Percentiles rank a stretch among this genome's conserved stretches.
These are phyloP conservation scores for Beta lomatogona DNA, from an alignment of 179 eudicot genomes.

Conservation along the genomic window DNA sequence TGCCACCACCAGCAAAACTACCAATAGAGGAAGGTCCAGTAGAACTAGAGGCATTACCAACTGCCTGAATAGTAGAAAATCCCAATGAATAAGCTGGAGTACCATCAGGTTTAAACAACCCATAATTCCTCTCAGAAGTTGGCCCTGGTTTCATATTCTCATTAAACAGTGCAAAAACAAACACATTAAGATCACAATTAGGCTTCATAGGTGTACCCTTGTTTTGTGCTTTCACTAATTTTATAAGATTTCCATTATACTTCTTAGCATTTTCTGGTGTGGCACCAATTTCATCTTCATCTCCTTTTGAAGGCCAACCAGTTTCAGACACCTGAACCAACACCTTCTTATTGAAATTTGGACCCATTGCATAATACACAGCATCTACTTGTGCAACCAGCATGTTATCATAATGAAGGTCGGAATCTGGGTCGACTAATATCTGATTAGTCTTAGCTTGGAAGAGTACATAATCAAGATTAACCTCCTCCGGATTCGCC, in stretches of 20 bases:
- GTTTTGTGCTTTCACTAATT: slow-evolving; percentile 45
- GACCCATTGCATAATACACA: slow-evolving; percentile 59
- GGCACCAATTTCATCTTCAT: slow-evolving; percentile 76
- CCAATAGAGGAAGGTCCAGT: not conserved
- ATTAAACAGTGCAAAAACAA: slow-evolving; percentile 76
- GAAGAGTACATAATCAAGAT: slow-evolving; percentile 70
- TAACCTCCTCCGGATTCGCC: slow-evolving; percentile 55
- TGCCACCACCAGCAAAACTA: slow-evolving; percentile 10
- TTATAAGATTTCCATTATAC: slow-evolving; percentile 74
- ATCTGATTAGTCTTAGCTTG: slow-evolving; percentile 40
- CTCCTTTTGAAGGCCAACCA: slow-evolving; percentile 96
- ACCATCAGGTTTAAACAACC: slow-evolving; percentile 82
- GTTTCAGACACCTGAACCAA: slow-evolving; percentile 77
- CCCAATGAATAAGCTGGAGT: slow-evolving; percentile 65
- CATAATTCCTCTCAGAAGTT: slow-evolving; percentile 83
- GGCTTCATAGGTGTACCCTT: slow-evolving; percentile 81
- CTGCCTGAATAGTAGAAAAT: slow-evolving; percentile 31
- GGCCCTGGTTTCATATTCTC: slow-evolving; percentile 94
- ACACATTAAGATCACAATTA: slow-evolving; percentile 50
- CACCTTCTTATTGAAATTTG: slow-evolving; percentile 45
- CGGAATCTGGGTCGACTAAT: slow-evolving; percentile 47
- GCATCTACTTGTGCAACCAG: slow-evolving; percentile 89
- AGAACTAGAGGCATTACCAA: slow-evolving; percentile 29
- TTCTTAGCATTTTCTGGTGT: slow-evolving; percentile 68
- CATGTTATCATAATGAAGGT: slow-evolving; percentile 77